Conservation (phyloP, 2,329 filamentous ascomycete genomes). For the Aspergillus pseudonomiae region DNA sequence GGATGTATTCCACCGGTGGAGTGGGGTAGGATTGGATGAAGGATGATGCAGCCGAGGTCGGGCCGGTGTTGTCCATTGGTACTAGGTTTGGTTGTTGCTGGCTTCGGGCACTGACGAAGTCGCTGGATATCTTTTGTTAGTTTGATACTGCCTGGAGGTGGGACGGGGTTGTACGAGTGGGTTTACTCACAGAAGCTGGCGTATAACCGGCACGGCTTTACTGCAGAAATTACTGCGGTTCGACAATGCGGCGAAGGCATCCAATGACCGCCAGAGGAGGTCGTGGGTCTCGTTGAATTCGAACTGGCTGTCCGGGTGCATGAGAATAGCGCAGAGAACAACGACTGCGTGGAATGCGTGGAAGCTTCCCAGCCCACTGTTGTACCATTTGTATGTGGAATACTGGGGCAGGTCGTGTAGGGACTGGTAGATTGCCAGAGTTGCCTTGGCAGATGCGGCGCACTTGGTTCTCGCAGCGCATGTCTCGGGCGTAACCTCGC, state of each 20-base stretch:
- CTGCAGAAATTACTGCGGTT: conserved; percentile 40
- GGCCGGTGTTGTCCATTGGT: conserved; percentile 7
- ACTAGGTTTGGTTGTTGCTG: conserved; percentile 12
- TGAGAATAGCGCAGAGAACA: conserved; percentile 32
- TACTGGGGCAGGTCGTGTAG: conserved; percentile 36
- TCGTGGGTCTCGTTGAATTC: conserved; percentile 36
- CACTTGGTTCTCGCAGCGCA: conserved; percentile 35
- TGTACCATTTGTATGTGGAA: conserved; percentile 45
- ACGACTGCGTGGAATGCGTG: conserved; percentile 46
- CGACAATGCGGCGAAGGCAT: conserved; percentile 37
- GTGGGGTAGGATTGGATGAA: conserved; percentile 11
- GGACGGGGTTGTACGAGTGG: not conserved
- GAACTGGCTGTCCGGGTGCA: conserved; percentile 30
- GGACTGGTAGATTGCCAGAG: conserved; percentile 37
- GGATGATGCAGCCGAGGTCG: conserved; percentile 12
- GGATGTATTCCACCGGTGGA: conserved; percentile 11
- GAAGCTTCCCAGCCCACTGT: conserved; percentile 42
- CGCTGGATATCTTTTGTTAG: conserved; percentile 22
- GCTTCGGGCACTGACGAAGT: conserved; percentile 26
- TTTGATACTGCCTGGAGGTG: not conserved
- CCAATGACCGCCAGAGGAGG: conserved; percentile 31
- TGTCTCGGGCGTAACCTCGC: conserved; percentile 34
- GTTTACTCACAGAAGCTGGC: conserved; percentile 36
- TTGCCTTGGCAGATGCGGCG: conserved; percentile 35
- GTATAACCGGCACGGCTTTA: conserved; percentile 39